Evolutionary conservation across 495 filamentous ascomycete species (phyloP).

Genomic region (Trichocladium uniseriatum): DNA sequence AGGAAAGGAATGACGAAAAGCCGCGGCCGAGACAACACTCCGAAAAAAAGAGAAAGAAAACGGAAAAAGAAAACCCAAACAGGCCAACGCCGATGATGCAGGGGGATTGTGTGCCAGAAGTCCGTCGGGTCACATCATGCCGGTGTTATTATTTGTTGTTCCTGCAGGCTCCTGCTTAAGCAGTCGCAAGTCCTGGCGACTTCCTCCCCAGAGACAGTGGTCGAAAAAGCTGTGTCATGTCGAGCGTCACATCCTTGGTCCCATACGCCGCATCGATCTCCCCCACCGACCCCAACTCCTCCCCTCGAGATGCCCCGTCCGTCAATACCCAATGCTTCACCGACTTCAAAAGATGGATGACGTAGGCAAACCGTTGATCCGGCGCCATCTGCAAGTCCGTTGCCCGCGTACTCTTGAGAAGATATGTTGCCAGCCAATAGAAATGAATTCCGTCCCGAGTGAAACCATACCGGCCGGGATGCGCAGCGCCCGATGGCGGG

Average conservation of each 20-base stretch:
- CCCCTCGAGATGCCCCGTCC: constrained; percentile 42
- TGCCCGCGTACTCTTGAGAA: constrained; percentile 39
- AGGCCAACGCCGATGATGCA: constrained; percentile 25
- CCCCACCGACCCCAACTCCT: constrained; percentile 48
- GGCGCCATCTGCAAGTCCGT: constrained; percentile 40
- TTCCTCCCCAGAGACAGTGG: constrained; percentile 33
- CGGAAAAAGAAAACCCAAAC: constrained; percentile 15
- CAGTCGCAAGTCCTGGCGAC: constrained; percentile 24
- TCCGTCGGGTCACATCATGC: constrained; percentile 15
- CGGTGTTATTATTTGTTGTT: constrained; percentile 10
- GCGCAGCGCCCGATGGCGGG: constrained; percentile 34
- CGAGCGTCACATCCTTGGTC: constrained; percentile 49
- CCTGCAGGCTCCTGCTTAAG: constrained; percentile 20
- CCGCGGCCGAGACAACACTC: constrained; percentile 12
- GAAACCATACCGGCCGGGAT: constrained; percentile 49
- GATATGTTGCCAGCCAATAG: constrained; percentile 52
- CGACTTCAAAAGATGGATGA: constrained; percentile 49
- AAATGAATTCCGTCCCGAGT: constrained; percentile 56
- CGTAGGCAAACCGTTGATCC: constrained; percentile 48
- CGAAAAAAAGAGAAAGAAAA: too few relatives aligned
- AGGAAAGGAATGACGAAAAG: constrained; percentile 7
- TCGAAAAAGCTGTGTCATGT: constrained; percentile 58
- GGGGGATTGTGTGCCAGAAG: constrained; percentile 6
- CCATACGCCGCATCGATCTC: constrained; percentile 53
- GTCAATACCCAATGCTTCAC: constrained; percentile 46